A percentile compares a stretch with the other conserved stretches of the same genome.
phyloP scores from a whole-genome alignment of 129 eudicot genomes.

The Flaveria sonorensis region DNA sequence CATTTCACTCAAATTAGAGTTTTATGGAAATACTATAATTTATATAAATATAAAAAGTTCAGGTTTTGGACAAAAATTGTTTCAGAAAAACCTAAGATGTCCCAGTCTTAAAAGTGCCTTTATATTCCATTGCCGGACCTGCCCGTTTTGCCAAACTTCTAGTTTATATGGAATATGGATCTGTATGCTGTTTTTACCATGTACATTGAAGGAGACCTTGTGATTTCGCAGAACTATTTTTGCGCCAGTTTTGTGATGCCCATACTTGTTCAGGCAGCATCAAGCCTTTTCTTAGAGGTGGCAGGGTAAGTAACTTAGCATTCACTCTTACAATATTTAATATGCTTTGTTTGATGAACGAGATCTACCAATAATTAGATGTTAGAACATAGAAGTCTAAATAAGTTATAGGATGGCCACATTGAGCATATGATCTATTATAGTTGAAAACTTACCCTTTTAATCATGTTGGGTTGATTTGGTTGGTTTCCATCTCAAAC shows the following conservation, averaged over 20 bases:
- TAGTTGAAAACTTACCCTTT: not conserved
- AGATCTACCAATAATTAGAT: constrained; percentile 9
- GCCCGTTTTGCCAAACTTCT: constrained; percentile 9
- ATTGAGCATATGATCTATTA: constrained; percentile 4
- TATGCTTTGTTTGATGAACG: constrained; percentile 7
- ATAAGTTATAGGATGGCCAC: constrained; percentile 3
- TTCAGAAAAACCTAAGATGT: not conserved
- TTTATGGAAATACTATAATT: not conserved
- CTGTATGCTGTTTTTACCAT: constrained; percentile 28
- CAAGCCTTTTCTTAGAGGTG: constrained; percentile 84
- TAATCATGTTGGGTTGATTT: not conserved
- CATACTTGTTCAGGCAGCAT: constrained; percentile 68
- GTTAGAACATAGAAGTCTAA: constrained; percentile 18
- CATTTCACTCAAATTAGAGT: not conserved
- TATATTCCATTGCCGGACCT: not conserved
- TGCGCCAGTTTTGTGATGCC: constrained; percentile 85
- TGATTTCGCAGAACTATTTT: constrained; percentile 59
- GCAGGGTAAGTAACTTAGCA: constrained; percentile 78
- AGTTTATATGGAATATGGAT: not conserved
- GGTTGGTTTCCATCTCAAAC: not conserved
- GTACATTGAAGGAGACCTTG: constrained; percentile 25
- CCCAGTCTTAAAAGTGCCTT: not conserved
- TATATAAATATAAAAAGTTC: not conserved
- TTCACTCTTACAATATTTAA: constrained; percentile 13
- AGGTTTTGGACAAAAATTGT: not conserved